These are phyloP conservation scores for Pleurotus cornucopiae DNA, from an alignment of 768 basidiomycete species.

Conservation along the genomic window DNA sequence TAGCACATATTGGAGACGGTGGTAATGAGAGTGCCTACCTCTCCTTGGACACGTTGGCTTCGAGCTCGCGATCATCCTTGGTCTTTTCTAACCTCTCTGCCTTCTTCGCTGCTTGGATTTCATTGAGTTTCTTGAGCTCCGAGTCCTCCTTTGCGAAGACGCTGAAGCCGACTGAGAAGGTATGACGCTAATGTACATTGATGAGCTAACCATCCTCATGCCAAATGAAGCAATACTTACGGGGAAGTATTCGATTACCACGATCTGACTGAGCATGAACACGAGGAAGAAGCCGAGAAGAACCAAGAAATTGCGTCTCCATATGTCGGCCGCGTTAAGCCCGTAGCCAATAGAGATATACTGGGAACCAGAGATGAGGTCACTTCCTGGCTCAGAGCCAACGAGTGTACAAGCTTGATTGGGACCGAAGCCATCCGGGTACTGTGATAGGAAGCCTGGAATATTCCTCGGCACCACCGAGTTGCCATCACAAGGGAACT, in stretches of 20 bases:
- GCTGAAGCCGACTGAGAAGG: conserved; percentile 41
- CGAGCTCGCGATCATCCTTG: conserved; percentile 22
- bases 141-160: conserved; percentile 58
- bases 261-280: conserved; percentile 66
- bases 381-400: conserved; percentile 57
- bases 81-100: conserved; percentile 28
- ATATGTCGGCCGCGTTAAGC: conserved; percentile 47
- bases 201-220: conserved; percentile 11
- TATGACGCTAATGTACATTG: conserved; percentile 38
- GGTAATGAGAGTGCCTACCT: conserved; percentile 4
- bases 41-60: conserved; percentile 9
- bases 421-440: conserved; percentile 59
- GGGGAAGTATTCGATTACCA: conserved; percentile 62
- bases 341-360: conserved; percentile 62
- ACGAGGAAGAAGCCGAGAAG: conserved; percentile 64
- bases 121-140: conserved; percentile 53
- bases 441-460: conserved; percentile 42
- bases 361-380: conserved; percentile 46
- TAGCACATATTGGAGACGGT: not conserved
- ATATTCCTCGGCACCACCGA: conserved; percentile 65
- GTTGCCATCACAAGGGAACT: conserved; percentile 64
- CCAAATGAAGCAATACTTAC: conserved; percentile 24
- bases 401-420: conserved; percentile 79
- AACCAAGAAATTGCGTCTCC: conserved; percentile 68
- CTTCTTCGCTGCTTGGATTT: conserved; percentile 48